Evolutionary conservation across 2,329 filamentous ascomycete species (phyloP).

Genomic region (Moelleriella libera): DNA sequence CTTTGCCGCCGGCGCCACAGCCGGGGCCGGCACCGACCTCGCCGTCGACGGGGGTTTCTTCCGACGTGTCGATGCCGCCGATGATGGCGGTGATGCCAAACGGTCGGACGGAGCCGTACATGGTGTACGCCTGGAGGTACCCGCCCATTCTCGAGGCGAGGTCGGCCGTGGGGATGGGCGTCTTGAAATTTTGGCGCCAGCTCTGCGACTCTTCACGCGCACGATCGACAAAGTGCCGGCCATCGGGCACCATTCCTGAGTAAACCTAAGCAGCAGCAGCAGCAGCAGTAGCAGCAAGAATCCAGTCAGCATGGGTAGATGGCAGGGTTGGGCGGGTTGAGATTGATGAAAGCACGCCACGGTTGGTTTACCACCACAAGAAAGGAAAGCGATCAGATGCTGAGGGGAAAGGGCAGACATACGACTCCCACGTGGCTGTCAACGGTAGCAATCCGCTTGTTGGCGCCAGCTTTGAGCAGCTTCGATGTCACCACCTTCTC

Average conservation of each 20-base stretch:
- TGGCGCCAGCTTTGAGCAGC: slow-evolving; percentile 84
- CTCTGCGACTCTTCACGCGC: slow-evolving; percentile 84
- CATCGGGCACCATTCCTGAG: slow-evolving; percentile 87
- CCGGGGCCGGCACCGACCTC: slow-evolving; percentile 74
- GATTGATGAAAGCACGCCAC: no score
- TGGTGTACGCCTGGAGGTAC: slow-evolving; percentile 93
- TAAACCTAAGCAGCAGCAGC: slow-evolving; percentile 50
- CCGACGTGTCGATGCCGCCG: slow-evolving; percentile 83
- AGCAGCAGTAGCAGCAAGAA: no score
- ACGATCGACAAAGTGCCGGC: slow-evolving; percentile 85
- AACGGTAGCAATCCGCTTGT: slow-evolving; percentile 92
- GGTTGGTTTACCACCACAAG: no score
- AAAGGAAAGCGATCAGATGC: background rate
- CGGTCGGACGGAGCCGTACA: slow-evolving; percentile 91
- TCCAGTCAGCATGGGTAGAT: no score
- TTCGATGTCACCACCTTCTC: slow-evolving; percentile 96
- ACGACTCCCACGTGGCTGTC: slow-evolving; percentile 91
- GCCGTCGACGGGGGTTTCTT: slow-evolving; percentile 73
- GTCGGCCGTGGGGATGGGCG: slow-evolving; percentile 76
- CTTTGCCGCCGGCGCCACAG: slow-evolving; percentile 73
- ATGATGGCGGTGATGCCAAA: slow-evolving; percentile 95
- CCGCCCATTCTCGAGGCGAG: slow-evolving; percentile 87
- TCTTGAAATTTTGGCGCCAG: slow-evolving; percentile 91
- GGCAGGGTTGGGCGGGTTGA: no score
- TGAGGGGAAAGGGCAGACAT: slow-evolving; percentile 22